Evolutionary conservation across 805 yeast genomes (phyloP).

Genomic region (Candida gorgasii): DNA sequence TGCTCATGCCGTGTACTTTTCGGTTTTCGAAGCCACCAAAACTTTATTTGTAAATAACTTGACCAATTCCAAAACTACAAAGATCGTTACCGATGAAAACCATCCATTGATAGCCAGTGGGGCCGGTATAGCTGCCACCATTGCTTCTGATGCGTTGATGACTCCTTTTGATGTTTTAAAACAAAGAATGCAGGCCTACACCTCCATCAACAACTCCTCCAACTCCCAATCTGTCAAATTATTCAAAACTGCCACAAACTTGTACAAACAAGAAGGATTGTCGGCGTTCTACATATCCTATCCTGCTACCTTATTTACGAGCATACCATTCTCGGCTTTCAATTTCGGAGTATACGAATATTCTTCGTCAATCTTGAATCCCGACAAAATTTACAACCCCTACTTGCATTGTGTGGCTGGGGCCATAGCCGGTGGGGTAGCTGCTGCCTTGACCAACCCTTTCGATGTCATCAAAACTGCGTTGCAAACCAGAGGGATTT

Average conservation of each 20-base stretch:
- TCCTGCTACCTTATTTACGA: conserved; percentile 90
- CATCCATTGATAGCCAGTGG: conserved; percentile 82
- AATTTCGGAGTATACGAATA: conserved; percentile 93
- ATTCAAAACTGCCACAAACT: conserved; percentile 41
- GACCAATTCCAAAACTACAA: conserved; percentile 30
- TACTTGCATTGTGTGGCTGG: conserved; percentile 90
- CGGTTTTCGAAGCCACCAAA: conserved; percentile 86
- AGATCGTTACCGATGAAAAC: conserved; percentile 58
- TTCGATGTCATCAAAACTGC: conserved; percentile 91
- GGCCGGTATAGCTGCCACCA: conserved; percentile 91
- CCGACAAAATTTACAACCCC: conserved; percentile 79
- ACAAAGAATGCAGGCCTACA: conserved; percentile 81
- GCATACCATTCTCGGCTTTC: conserved; percentile 91
- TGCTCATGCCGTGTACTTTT: conserved; percentile 94
- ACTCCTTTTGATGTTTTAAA: conserved; percentile 95
- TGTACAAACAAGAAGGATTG: conserved; percentile 65
- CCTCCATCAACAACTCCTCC: conserved; percentile 6
- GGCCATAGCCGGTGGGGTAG: conserved; percentile 90
- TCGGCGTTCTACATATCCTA: conserved; percentile 88
- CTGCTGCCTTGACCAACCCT: conserved; percentile 94
- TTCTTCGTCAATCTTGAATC: conserved; percentile 75
- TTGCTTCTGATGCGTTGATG: conserved; percentile 94
- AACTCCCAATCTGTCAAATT: conserved; percentile 28
- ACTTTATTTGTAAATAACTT: conserved; percentile 50
- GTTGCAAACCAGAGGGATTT: conserved; percentile 75